A percentile compares a stretch with the other conserved stretches of the same genome.
These are phyloP conservation scores for Sextonia rubra DNA, from an alignment of 164 flowering plant genomes.

Conservation along the genomic window DNA sequence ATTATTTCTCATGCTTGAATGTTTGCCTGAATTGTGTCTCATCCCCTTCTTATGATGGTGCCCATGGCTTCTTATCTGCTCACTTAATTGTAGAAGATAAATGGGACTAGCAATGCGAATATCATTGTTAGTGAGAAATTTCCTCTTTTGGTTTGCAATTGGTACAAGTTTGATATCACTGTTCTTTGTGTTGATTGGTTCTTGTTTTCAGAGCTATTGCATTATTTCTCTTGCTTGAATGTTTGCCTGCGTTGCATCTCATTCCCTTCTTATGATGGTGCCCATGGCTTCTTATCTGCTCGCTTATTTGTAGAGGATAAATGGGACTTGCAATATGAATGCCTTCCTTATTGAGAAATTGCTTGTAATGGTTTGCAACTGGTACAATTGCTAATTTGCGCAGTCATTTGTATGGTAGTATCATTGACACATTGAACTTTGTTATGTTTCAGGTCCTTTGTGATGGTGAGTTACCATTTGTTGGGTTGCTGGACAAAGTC, in stretches of 20 bases:
- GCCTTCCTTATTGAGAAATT: not conserved
- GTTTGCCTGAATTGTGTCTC: too few species aligned
- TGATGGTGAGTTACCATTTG: conserved; percentile 78
- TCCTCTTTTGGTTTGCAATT: not conserved
- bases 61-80: not conserved
- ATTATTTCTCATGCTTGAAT: too few species aligned
- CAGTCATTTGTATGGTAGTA: not conserved
- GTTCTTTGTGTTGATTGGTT: too few species aligned
- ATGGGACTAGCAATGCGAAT: not conserved
- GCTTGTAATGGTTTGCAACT: not conserved
- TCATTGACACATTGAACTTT: not conserved
- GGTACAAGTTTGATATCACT: too few species aligned
- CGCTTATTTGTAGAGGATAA: not conserved
- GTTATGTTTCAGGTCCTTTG: conserved; percentile 57
- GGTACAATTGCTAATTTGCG: not conserved
- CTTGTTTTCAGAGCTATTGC: too few species aligned
- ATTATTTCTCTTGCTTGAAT: too few species aligned
- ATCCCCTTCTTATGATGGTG: not conserved
- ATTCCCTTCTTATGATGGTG: not conserved
- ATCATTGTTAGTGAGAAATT: not conserved
- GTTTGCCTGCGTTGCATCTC: too few species aligned
- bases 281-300: not conserved
- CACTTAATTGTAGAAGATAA: not conserved
- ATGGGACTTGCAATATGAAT: not conserved
- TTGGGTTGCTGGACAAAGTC: conserved; percentile 76